Base-by-base conservation (phyloP, 257 asterid genomes). In the Paulownia fortunei region DNA sequence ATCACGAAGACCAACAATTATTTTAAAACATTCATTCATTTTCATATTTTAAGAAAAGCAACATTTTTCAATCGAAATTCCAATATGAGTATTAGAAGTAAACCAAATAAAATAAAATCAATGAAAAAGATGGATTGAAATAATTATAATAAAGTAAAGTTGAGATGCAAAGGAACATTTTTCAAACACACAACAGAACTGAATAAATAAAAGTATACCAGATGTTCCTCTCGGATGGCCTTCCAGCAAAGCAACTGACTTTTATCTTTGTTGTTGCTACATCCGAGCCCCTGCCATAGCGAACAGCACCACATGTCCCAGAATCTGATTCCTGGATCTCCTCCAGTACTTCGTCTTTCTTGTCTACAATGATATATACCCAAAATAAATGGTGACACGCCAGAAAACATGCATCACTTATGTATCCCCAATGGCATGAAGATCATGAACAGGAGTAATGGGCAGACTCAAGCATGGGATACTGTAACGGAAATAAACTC, bases 221-320 rank as follows among this genome's bases (percentile, higher is more conserved):
- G 77, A 32, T 95, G 97, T 62, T 89, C 93, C 80, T 88, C 79
- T 91, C 97, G 72, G 97, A 87, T 52, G 95, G 95, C 84, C 85
- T 88, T 49, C 92, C 97, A 27, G 95, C 85, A 87, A 91, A 91
- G 87, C 97, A 91, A 82, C 97, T 89, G 56, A 93, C 93, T 76
- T 91, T 91, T 56, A 91, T 91, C 81, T 92, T 87, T 82, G 88
- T 89, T 81, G 89, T 89, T 59, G 97, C 97, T 4, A 91, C 95
- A 84, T 91, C 93, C 7, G 97, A 89, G 49, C 97, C 97, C 84
- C 63, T 91, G 95, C 97, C 97, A 70, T 91, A 92, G 80, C 61
- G 89, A 60, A 91, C 97, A 84, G 93, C 71, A 63, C 97, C 97
- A 84, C 84, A 91, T 26, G 93, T 89, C 51, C 97, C 97, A 46